phyloP scores from a whole-genome alignment of 176 grass and related monocot genomes.

The Rhynchospora pubera region DNA sequence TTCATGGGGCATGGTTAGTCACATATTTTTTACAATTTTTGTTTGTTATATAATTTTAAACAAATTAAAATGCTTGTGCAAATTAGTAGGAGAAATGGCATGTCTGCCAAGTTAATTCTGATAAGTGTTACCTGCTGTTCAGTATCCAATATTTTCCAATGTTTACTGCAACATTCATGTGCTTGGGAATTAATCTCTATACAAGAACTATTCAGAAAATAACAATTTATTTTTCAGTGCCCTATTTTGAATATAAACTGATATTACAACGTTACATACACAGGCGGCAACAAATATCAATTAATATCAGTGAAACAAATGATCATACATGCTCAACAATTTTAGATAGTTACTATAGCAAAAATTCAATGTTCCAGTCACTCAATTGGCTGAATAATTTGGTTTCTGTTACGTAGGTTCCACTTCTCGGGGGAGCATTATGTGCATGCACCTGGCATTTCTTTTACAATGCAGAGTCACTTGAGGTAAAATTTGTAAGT shows the following conservation, averaged over 20 bases:
- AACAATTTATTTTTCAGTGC: not conserved
- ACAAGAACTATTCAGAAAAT: too few relatives aligned
- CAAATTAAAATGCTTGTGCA: not conserved
- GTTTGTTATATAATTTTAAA: not conserved
- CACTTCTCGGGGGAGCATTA: slow-evolving; percentile 88
- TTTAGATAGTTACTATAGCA: not conserved
- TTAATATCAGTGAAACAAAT: not conserved
- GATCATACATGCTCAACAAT: not conserved
- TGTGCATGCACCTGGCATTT: slow-evolving; percentile 97
- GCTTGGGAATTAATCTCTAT: not conserved
- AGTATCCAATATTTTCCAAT: not conserved
- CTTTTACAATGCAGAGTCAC: slow-evolving; percentile 90
- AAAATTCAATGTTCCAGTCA: not conserved
- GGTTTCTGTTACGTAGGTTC: slow-evolving; percentile 51
- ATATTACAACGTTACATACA: not conserved
- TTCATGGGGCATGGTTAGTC: slow-evolving; percentile 87
- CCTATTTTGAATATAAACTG: not conserved
- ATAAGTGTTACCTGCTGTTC: not conserved
- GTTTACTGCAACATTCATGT: not conserved
- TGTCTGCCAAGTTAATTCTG: not conserved
- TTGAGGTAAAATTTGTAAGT: slow-evolving; percentile 45
- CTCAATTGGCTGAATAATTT: slow-evolving; percentile 2
- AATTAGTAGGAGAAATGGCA: slow-evolving; percentile 4
- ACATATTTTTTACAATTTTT: not conserved
- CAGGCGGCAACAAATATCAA: not conserved